Evolutionary conservation across 2,329 filamentous ascomycete species (phyloP).

Genomic region (Triangularia verruculosa): DNA sequence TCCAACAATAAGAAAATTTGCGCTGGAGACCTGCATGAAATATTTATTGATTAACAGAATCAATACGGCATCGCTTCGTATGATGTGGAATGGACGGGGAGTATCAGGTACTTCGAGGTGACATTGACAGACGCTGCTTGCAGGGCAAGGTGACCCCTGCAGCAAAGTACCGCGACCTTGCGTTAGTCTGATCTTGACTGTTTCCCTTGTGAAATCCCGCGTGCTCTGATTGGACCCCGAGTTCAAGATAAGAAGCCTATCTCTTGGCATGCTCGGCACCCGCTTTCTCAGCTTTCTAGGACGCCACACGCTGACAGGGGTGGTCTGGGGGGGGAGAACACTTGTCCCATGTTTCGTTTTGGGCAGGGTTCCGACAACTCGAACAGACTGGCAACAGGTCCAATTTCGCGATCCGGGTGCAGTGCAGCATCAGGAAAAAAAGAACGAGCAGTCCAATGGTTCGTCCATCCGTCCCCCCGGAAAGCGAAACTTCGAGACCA

Average conservation of each 20-base stretch:
- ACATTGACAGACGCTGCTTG: background rate
- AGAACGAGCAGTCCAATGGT: background rate
- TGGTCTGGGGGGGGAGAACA: background rate
- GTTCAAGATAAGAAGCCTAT: slow-evolving; percentile 24
- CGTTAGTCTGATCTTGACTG: slow-evolving; percentile 18
- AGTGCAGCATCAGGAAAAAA: slow-evolving; percentile 1
- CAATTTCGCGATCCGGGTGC: slow-evolving; percentile 18
- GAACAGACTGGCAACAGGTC: background rate
- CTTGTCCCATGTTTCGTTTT: background rate
- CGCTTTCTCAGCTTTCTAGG: slow-evolving; percentile 6
- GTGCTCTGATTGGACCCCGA: slow-evolving; percentile 18
- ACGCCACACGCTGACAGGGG: slow-evolving; percentile 12
- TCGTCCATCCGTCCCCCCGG: background rate
- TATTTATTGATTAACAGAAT: background rate
- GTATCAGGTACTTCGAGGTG: background rate
- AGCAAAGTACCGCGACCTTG: slow-evolving; percentile 1
- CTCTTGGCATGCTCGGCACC: slow-evolving; percentile 23
- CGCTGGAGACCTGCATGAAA: background rate
- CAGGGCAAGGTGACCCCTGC: background rate
- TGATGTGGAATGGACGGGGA: background rate
- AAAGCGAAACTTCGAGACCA: background rate
- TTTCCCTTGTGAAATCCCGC: slow-evolving; percentile 21
- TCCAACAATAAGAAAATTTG: background rate
- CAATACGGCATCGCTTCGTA: background rate
- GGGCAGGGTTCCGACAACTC: slow-evolving; percentile 3